These are phyloP conservation scores for Alternaria brassicae DNA, from an alignment of 2,329 filamentous ascomycete species.

Conservation along the genomic window DNA sequence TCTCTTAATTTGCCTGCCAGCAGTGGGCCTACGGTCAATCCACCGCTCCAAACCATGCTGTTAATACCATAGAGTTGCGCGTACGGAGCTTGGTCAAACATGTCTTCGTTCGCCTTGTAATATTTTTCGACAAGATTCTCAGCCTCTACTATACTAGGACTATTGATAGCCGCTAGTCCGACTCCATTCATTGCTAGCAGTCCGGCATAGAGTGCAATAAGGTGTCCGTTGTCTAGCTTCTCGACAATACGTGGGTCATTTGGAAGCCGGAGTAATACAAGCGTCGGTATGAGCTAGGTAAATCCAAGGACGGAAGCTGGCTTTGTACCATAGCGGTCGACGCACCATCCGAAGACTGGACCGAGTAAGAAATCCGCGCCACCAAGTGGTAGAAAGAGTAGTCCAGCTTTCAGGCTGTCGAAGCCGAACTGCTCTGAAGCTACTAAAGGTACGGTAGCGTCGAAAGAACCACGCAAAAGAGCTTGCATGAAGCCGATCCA, in stretches of 20 bases:
- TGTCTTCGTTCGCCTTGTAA: conserved; percentile 61
- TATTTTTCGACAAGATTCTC: conserved; percentile 63
- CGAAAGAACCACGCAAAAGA: conserved; percentile 54
- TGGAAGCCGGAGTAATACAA: conserved; percentile 55
- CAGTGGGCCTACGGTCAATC: conserved; percentile 67
- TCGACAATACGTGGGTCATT: conserved; percentile 21
- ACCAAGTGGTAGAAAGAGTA: conserved; percentile 57
- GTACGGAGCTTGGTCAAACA: conserved; percentile 66
- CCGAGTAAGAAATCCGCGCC: conserved; percentile 55
- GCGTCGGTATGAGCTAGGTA: conserved; percentile 52
- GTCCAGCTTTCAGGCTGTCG: conserved; percentile 52
- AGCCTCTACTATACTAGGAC: conserved; percentile 64
- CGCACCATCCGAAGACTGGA: conserved; percentile 57
- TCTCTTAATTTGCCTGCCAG: conserved; percentile 61
- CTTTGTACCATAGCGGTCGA: conserved; percentile 57
- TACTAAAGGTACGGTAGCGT: conserved; percentile 57
- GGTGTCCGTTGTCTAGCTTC: conserved; percentile 26
- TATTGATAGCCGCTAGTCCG: conserved; percentile 62
- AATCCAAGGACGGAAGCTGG: conserved; percentile 53
- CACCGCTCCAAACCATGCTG: conserved; percentile 67
- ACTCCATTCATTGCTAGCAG: conserved; percentile 59
- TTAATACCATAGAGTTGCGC: conserved; percentile 71
- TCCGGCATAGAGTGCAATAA: conserved; percentile 56
- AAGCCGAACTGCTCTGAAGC: conserved; percentile 55
- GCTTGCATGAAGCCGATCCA: conserved; percentile 45